These are phyloP conservation scores for Aureobasidium subglaciale DNA, from an alignment of 2,329 filamentous ascomycete species.

Conservation along the genomic window DNA sequence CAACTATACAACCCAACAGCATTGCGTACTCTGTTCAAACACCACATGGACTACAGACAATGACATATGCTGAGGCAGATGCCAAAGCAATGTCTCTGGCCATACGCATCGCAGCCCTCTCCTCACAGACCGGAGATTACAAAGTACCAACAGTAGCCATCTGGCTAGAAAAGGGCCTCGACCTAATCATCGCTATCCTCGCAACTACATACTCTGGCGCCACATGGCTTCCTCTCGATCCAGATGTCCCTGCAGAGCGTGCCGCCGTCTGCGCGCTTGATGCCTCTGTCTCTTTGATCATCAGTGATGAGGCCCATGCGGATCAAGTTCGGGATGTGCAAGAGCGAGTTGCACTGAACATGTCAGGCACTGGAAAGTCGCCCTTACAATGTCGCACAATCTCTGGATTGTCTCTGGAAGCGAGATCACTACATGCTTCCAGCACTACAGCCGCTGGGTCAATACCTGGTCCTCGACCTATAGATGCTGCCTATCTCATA, in stretches of 20 bases:
- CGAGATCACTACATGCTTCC: background rate
- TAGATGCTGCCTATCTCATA: constrained; percentile 31
- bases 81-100: background rate
- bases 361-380: background rate
- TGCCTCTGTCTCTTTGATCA: background rate
- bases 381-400: background rate
- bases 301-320: background rate
- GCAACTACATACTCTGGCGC: background rate
- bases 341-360: background rate
- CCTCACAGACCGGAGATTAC: background rate
- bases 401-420: background rate
- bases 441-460: background rate
- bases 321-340: background rate
- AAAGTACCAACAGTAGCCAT: constrained; percentile 2
- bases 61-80: background rate
- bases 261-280: background rate
- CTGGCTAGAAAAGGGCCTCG: background rate
- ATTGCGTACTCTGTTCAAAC: background rate
- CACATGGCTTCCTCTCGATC: background rate
- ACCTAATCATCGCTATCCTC: background rate
- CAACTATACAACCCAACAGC: background rate
- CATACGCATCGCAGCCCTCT: background rate
- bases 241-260: background rate
- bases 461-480: background rate
- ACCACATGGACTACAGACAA: background rate